Percentiles rank a stretch among this genome's conserved stretches.
Evolutionary conservation across 164 flowering plant species (phyloP).

Genomic region (Pachysandra terminalis): DNA sequence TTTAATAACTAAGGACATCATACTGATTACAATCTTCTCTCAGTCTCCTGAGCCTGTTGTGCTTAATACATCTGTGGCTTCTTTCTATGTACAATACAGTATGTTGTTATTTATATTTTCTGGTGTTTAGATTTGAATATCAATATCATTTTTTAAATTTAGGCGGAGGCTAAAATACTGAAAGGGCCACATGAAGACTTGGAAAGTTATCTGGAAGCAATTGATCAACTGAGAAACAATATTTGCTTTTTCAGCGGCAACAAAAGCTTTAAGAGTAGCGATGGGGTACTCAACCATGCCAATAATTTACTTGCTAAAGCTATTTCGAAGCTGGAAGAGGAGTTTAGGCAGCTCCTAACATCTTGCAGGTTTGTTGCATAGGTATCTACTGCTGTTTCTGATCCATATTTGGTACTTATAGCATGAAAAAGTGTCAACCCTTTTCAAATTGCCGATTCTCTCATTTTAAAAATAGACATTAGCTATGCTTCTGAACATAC

Average conservation of each 20-base stretch:
- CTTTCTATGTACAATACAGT: background rate
- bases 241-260: slow-evolving; percentile 66
- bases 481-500: background rate
- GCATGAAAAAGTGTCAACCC: no score
- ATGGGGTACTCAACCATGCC: slow-evolving; percentile 75
- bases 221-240: slow-evolving; percentile 74
- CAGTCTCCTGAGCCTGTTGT: background rate
- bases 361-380: slow-evolving; percentile 59
- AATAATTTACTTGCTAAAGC: slow-evolving; percentile 79
- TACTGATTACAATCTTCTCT: background rate
- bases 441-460: background rate
- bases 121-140: background rate
- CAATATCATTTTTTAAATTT: slow-evolving; percentile 6
- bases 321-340: slow-evolving; percentile 84
- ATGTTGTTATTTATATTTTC: background rate
- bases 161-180: slow-evolving; percentile 93
- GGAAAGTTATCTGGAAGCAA: slow-evolving; percentile 86
- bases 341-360: slow-evolving; percentile 64
- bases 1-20: background rate
- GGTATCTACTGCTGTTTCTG: no score
- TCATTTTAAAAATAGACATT: no score
- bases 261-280: slow-evolving; percentile 71
- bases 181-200: slow-evolving; percentile 97
- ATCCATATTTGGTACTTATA: no score
- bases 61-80: background rate